Evolutionary conservation across 2,329 filamentous ascomycete genomes (phyloP), one percentile per base, ranked within the genome.

Genomic region (Lecanoromycetidae sp.): DNA sequence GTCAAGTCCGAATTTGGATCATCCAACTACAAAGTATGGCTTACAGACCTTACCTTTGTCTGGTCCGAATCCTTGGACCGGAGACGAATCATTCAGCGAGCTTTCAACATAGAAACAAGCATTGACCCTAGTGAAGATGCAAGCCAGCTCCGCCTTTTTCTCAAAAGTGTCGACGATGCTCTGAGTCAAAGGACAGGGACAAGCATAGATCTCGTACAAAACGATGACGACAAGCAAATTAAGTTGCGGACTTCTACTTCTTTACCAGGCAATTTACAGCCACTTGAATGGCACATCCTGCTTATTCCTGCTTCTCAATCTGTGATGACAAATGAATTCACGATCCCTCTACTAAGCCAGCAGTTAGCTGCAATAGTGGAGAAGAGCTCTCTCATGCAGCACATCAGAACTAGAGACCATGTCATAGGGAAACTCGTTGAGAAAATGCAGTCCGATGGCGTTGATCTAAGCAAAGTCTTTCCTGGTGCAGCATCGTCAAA

Each of bases 121-220:
- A 79, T 81, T 49, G 77, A 80, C 58, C 75, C 78, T 2, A 72
- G 69, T 54, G 72, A 76, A 59, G 73, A 74, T 52, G 57, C 63
- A 5, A 63, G 69, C n/a, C 77, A 81, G 56, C 68, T 76, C 48
- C 57, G 62, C 23, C 70, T 79, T 13, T 64, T 81, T 2, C 62
- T 80, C 7, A 61, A 70, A n/a, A 76, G 76, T 54, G 66, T 81
- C 40, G 57, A 63, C 26, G 66, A 69, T 52, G 70, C 74, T 13
- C 56, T 81, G 17, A 43, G 44, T 19, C 46, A 51, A 25, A 27
- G 27, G 10, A 9, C 34, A 33, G 46, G 50, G 20, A 54, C 52
- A 5, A 30, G 33, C 35, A 15, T 48, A 13, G 7, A 22, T 15
- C 25, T 46, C 41, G 51, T 57, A 3, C 49, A 56, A 32, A 58